A percentile compares a stretch with the other conserved stretches of the same genome.
phyloP scores from a whole-genome alignment of 1,284 basidiomycete species.

The Prillingera fragicola region DNA sequence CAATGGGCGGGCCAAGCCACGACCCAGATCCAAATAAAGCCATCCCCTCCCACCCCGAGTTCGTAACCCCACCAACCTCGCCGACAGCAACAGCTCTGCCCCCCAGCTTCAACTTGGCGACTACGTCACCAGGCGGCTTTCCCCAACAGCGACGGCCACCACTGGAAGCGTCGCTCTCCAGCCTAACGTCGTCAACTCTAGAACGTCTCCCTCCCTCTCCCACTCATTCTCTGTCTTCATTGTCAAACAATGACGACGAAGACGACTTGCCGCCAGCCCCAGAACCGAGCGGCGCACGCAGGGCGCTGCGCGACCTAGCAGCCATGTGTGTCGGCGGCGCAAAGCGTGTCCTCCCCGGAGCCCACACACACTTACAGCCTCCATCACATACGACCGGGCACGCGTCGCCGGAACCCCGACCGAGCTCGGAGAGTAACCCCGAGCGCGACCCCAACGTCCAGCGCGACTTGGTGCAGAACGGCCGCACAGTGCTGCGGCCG shows the following conservation, averaged over 20 bases:
- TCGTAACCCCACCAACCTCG: too few species aligned
- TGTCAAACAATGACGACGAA: neutral
- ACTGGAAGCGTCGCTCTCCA: too few species aligned
- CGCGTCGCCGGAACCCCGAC: neutral
- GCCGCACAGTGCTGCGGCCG: too few species aligned
- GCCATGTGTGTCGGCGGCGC: neutral
- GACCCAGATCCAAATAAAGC: too few species aligned
- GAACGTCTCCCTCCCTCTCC: conserved; percentile 7
- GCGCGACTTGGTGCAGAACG: neutral
- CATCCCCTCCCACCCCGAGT: too few species aligned
- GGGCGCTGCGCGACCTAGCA: neutral
- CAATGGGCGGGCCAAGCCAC: too few species aligned
- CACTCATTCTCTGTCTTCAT: neutral
- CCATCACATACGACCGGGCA: neutral
- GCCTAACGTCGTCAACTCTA: too few species aligned
- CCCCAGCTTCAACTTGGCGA: too few species aligned
- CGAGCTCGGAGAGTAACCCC: neutral
- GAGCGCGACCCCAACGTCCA: neutral
- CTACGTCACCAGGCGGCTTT: too few species aligned
- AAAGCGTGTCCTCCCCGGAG: neutral
- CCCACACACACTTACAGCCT: neutral
- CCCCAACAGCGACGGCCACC: too few species aligned
- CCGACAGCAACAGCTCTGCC: too few species aligned
- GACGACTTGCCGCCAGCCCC: neutral
- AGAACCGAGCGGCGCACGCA: neutral